Conservation (phyloP, 2,329 filamentous ascomycete genomes). For the Emydomyces testavorans region DNA sequence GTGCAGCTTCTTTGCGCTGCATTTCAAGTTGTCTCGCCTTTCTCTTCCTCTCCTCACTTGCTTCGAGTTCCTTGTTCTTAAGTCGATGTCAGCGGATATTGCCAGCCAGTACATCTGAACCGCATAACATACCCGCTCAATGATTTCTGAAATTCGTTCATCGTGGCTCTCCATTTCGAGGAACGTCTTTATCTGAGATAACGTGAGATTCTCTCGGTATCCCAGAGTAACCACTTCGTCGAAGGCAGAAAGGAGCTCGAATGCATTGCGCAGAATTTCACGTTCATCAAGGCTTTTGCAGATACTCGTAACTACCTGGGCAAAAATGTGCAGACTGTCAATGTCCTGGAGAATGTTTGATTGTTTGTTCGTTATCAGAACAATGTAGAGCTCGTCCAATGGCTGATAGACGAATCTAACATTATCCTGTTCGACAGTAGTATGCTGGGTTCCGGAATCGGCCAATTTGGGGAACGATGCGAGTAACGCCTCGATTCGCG, state of each 20-base stretch:
- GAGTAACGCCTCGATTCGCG: constrained; percentile 88
- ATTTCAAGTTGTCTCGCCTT: constrained; percentile 98
- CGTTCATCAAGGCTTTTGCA: constrained; percentile 94
- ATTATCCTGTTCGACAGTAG: constrained; percentile 97
- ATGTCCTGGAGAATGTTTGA: constrained; percentile 99
- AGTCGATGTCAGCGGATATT: constrained; percentile 18
- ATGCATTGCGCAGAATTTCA: constrained; percentile 89
- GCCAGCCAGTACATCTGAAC: constrained; percentile 20
- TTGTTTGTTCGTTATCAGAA: constrained; percentile 97
- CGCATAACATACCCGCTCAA: constrained; percentile 57
- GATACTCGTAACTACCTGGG: constrained; percentile 90
- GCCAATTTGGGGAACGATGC: constrained; percentile 97
- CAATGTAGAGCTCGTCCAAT: constrained; percentile 98
- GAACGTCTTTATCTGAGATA: constrained; percentile 98
- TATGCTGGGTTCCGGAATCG: constrained; percentile 92
- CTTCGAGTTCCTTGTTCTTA: constrained; percentile 96
- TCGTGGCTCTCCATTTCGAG: constrained; percentile 99
- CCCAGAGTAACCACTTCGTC: constrained; percentile 93
- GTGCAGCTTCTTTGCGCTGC: constrained; percentile 91
- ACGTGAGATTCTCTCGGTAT: constrained; percentile 89
- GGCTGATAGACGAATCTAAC: constrained; percentile 99
- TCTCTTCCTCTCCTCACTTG: constrained; percentile 92
- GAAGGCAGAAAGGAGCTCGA: constrained; percentile 90
- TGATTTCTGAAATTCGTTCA: constrained; percentile 97
- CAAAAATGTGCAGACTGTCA: constrained; percentile 93